Conservation (phyloP, 345 rosid genomes). For the Noccaea bulbosa region DNA sequence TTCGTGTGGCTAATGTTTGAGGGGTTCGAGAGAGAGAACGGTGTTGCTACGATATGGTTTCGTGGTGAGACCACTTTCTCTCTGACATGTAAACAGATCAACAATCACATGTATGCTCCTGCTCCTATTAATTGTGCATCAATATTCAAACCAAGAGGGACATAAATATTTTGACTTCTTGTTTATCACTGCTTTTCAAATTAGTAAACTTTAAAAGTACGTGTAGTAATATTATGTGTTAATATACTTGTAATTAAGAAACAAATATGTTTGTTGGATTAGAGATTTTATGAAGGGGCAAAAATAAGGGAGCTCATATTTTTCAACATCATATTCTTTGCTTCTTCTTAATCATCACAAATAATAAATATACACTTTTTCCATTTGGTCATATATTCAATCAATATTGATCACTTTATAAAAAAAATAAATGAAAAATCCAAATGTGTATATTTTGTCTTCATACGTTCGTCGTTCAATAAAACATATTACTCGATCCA, state of each 20-base stretch:
- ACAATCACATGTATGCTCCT: slow-evolving; percentile 36
- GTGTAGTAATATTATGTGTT: neutral
- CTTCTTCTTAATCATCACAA: neutral
- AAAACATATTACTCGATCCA: slow-evolving; percentile 9
- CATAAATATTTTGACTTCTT: neutral
- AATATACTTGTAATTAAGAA: too few species aligned
- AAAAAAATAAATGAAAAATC: too few species aligned
- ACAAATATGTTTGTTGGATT: neutral
- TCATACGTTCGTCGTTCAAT: slow-evolving; percentile 32
- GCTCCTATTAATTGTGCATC: slow-evolving; percentile 28
- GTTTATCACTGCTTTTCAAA: neutral
- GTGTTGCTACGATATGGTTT: slow-evolving; percentile 30
- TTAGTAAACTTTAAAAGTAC: neutral
- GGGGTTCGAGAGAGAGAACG: slow-evolving; percentile 38
- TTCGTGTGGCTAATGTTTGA: slow-evolving; percentile 33
- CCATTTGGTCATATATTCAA: too few species aligned
- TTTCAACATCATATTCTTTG: neutral
- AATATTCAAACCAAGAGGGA: neutral
- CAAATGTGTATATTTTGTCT: neutral
- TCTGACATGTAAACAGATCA: slow-evolving; percentile 43
- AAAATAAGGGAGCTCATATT: neutral
- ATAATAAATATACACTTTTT: too few species aligned
- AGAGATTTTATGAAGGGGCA: neutral
- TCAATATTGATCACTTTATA: too few species aligned
- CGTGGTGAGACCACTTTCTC: slow-evolving; percentile 43